phyloP scores from a whole-genome alignment of 257 asterid species.

The Nicotiana benthamiana region DNA sequence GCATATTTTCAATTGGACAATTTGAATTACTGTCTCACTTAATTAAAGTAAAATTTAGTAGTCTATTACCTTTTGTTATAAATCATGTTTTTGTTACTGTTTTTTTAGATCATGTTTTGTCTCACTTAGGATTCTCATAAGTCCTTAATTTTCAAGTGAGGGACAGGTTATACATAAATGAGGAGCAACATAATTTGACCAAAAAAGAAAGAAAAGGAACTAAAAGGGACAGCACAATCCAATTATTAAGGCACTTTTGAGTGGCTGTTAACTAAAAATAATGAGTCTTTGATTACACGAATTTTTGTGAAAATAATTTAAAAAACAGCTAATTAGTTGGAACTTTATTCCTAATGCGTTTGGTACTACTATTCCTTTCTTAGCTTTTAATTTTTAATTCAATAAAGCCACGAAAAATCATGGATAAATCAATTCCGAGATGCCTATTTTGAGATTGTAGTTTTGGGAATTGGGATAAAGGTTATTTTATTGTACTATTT shows the following conservation, averaged over 20 bases:
- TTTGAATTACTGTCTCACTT: not conserved
- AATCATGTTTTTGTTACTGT: not conserved
- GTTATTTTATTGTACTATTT: not conserved
- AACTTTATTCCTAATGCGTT: not conserved
- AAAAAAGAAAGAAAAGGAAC: not conserved
- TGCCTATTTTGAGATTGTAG: not conserved
- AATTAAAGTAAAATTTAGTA: not conserved
- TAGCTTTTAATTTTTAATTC: not conserved
- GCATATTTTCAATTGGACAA: not conserved
- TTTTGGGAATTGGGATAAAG: not conserved
- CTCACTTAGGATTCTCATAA: not conserved
- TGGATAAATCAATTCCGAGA: not conserved
- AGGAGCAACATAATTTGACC: not conserved
- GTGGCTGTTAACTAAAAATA: not conserved
- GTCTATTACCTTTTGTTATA: not conserved
- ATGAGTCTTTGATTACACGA: not conserved
- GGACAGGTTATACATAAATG: not conserved
- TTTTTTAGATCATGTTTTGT: not conserved
- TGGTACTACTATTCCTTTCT: slow-evolving; percentile 1
- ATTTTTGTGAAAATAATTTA: not conserved
- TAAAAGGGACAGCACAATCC: not conserved
- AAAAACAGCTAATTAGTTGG: not conserved
- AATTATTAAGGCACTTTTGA: not conserved
- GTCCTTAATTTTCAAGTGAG: not conserved
- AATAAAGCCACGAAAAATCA: not conserved